Evolutionary conservation across 2,329 filamentous ascomycete species (phyloP).

Genomic region (Elsinoe perseae): DNA sequence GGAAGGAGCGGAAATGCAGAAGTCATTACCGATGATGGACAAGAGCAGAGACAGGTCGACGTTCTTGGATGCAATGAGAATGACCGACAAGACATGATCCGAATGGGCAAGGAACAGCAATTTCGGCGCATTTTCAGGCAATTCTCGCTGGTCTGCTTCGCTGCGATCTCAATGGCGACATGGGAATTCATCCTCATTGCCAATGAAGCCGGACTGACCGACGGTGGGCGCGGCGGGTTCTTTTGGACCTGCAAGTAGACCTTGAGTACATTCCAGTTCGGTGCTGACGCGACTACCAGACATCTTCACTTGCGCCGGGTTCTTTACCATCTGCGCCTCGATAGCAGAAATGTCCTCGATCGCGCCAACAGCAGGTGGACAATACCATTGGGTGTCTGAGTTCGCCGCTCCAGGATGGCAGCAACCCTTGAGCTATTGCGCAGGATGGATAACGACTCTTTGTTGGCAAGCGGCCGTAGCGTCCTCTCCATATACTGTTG

Average conservation of each 20-base stretch:
- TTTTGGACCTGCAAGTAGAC: slow-evolving; percentile 22
- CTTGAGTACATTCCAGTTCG: too few species aligned
- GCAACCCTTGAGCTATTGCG: slow-evolving; percentile 26
- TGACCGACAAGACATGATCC: slow-evolving; percentile 38
- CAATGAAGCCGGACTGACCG: slow-evolving; percentile 22
- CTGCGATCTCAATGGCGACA: slow-evolving; percentile 44
- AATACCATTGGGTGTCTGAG: too few species aligned
- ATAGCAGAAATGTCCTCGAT: slow-evolving; percentile 30
- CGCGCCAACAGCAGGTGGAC: slow-evolving; percentile 21
- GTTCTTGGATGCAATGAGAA: slow-evolving; percentile 12
- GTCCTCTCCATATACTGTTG: slow-evolving; percentile 41
- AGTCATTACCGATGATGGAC: neutral
- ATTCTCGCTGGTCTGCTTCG: slow-evolving; percentile 44
- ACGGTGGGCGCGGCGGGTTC: slow-evolving; percentile 25
- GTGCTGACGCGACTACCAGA: neutral
- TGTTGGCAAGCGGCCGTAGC: slow-evolving; percentile 46
- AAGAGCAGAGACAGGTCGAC: slow-evolving; percentile 8
- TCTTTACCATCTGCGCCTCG: slow-evolving; percentile 22
- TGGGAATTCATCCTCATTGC: slow-evolving; percentile 44
- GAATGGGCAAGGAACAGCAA: slow-evolving; percentile 44
- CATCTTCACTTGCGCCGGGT: slow-evolving; percentile 24
- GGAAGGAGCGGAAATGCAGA: slow-evolving; percentile 4
- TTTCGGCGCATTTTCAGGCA: slow-evolving; percentile 43
- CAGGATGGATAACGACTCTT: slow-evolving; percentile 43
- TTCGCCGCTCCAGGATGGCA: slow-evolving; percentile 27